Base-by-base conservation (phyloP, 164 flowering plant species). In the Annona squamosa region DNA sequence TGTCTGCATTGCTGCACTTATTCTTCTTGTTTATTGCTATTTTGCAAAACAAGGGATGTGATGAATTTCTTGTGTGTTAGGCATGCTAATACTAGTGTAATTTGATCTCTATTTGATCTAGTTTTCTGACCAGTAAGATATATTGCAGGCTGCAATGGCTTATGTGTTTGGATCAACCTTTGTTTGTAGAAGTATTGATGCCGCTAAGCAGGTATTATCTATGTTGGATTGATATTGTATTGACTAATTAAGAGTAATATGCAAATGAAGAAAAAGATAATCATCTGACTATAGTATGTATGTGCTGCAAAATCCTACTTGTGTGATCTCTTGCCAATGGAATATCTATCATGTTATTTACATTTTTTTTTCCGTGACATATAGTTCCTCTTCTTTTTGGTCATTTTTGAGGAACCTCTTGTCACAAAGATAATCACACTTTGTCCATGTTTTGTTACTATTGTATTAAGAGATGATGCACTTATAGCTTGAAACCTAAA, bases 141-240 rank as follows among this genome's bases (percentile, higher is more conserved):
- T 52, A 52, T 52, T 52, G 2, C 91, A 96, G 99, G 86, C 73
- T 79, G 99, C 99, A 37, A 92, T 96, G 97, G 88, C 90, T 70
- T 91, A 84, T 79, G 91, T 96, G 10, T 96, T 93, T 85, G 99
- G 99, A 72, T 90, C 99, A 74, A 93, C 94, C 44, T 96, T 96
- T 80, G 91, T 96, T 73, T 96, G 99, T 86, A 87, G 85, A 81
- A 88, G 81, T 59, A 77, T 52, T 80, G 91, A 91, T 81, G 95
- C 89, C 83, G 99, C 98, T 70, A 86, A 86, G 81, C 90, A 96
- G 93, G 99, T 93, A 84, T 48, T 63, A 74, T 63, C 41, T 19
- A 43, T 13, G 65, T 63, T 56, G 10, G 45, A 57, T 68, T 1
- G 5, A 16, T 16, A 52, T 52, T 52, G 59, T 52, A 52, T 16